These are phyloP conservation scores for Fomitopsis serialis DNA, from an alignment of 768 basidiomycete genomes.

Conservation along the genomic window DNA sequence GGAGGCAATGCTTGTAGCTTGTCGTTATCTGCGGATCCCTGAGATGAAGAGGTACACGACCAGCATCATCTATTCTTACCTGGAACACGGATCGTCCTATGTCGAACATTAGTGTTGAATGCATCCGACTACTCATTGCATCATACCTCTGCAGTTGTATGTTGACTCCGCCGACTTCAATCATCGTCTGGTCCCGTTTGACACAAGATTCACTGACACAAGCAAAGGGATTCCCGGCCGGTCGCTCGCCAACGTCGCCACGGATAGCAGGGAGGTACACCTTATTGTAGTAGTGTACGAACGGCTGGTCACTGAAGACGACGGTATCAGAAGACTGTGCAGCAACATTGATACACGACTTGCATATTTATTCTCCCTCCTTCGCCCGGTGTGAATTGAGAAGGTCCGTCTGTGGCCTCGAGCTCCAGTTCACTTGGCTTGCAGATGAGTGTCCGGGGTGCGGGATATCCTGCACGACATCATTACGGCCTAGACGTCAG, in stretches of 20 bases:
- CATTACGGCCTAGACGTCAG: too few species aligned
- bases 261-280: background rate
- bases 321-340: background rate
- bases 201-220: background rate
- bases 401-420: background rate
- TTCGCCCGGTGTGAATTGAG: background rate
- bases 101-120: too few species aligned
- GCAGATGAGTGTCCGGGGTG: too few species aligned
- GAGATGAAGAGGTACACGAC: background rate
- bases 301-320: background rate
- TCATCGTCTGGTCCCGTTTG: background rate
- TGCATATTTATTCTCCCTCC: background rate
- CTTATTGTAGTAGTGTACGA: background rate
- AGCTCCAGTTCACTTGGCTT: background rate
- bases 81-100: background rate
- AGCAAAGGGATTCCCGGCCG: background rate
- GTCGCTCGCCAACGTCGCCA: background rate
- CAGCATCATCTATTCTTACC: background rate
- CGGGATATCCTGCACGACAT: too few species aligned
- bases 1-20: conserved; percentile 20
- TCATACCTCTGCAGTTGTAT: background rate
- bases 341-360: background rate
- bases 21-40: background rate
- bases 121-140: too few species aligned
- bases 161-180: conserved; percentile 2